Base-by-base conservation (phyloP, 805 yeast genomes). In the Starmerella powellii region DNA sequence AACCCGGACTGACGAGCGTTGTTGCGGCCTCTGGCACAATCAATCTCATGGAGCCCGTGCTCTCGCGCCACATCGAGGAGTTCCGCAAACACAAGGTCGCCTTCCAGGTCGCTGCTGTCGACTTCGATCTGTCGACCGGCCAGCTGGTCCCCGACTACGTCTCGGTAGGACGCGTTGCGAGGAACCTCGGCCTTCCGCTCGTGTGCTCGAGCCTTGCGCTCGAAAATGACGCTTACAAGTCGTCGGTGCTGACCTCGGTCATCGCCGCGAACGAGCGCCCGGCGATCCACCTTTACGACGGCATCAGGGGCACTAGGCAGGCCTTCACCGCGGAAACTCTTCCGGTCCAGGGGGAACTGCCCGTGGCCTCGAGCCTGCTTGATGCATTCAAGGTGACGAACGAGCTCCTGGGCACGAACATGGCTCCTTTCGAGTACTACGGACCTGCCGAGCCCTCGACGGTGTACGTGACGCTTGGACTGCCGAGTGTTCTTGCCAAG, bases 381-480 rank as follows among this genome's bases (percentile, higher is more conserved):
- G 52, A 50, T n/a, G 56, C 59, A 12, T 68, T 80, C 33, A 41
- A 58, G 5, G 60, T 66, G 33, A 63, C 80, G 56, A 80, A 79
- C 63, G 50, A 63, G 16, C 59, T 68, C n/a, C 62, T 76, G 16
- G 78, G 77, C 28, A 66, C 80, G 13, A 47, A 60, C 15, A 74
- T 73, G 56, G 61, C 68, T 37, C 74, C 78, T 21, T 80, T 82
- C 55, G 84, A 82, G 60, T 84, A 79, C 62, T 63, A 59, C 45
- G 95, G 95, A 40, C 66, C 67, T 41, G 58, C 59, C 8, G 61
- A 67, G 42, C 78, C 94, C 8, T 73, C 73, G 34, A 74, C 80
- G 19, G 82, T 87, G n/a, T 78, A 82, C 59, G 88, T 86, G 27
- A 68, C 78, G n/a, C 76, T 80, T 50, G 94, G 95, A 19, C 34